Conservation (phyloP, 345 rosid genomes). For the Eucalyptus dawsonii region DNA sequence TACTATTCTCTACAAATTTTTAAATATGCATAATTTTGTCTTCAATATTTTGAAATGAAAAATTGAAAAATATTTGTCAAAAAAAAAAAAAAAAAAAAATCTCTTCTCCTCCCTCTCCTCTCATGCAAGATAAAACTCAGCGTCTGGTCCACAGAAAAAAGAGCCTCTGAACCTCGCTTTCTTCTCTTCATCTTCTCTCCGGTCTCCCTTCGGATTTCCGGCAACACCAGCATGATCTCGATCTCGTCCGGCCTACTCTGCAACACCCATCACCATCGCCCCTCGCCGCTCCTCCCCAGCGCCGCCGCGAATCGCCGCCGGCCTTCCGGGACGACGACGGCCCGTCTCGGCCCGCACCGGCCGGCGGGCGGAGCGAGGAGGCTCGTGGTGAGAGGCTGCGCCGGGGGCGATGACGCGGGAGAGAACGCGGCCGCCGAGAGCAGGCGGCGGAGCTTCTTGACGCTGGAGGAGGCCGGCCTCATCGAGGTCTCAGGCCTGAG, state of each 20-base stretch:
- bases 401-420: conserved; percentile 8
- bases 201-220: neutral
- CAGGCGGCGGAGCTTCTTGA: conserved; percentile 29
- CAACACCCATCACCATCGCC: neutral
- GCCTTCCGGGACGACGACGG: neutral
- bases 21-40: neutral
- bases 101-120: neutral
- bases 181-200: neutral
- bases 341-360: neutral
- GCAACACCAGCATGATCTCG: neutral
- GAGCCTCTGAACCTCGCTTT: no score
- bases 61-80: neutral
- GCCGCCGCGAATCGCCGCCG: neutral
- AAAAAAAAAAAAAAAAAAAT: neutral
- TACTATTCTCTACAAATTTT: neutral
- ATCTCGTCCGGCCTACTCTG: neutral
- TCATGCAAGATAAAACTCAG: neutral
- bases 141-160: neutral
- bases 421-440: neutral
- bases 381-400: conserved; percentile 8
- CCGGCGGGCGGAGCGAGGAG: neutral
- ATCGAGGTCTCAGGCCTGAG: conserved; percentile 72
- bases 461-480: conserved; percentile 82
- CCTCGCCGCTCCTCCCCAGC: conserved; percentile 2
- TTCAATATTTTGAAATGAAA: neutral